Evolutionary conservation across 2,329 filamentous ascomycete genomes (phyloP).

Genomic region (Diaporthe vaccinii): DNA sequence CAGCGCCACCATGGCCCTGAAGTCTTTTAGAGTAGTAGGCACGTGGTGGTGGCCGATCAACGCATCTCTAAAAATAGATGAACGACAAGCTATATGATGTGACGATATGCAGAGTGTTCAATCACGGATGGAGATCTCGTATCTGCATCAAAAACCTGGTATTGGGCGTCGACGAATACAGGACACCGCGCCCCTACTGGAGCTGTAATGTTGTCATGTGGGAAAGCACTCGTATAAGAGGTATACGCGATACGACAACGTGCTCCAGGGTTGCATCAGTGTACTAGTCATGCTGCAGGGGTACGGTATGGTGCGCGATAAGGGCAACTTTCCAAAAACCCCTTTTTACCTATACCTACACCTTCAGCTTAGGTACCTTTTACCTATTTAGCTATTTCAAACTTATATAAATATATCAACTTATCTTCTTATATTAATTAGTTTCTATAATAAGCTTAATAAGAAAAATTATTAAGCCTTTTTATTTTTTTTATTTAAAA

Average conservation of each 20-base stretch:
- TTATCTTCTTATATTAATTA: too few species aligned
- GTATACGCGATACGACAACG: not conserved
- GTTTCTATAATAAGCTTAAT: too few species aligned
- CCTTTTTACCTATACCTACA: too few species aligned
- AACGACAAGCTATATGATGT: not conserved
- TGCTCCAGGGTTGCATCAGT: not conserved
- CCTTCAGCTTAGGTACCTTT: too few species aligned
- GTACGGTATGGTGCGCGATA: too few species aligned
- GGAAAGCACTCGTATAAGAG: not conserved
- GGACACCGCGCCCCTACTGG: not conserved
- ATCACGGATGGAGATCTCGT: not conserved
- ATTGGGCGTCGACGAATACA: not conserved
- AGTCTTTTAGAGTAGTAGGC: not conserved
- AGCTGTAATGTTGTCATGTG: not conserved
- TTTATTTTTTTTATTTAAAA: too few species aligned
- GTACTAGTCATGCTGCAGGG: not conserved
- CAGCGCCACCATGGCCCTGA: not conserved
- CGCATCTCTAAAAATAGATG: not conserved
- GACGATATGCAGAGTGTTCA: not conserved
- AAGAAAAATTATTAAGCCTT: too few species aligned
- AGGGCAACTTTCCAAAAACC: too few species aligned
- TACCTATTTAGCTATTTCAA: too few species aligned
- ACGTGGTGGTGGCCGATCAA: accelerated
- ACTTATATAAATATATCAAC: too few species aligned
- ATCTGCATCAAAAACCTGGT: not conserved